Conservation (phyloP, 768 basidiomycete genomes). For the Coprinellus micaceus region DNA sequence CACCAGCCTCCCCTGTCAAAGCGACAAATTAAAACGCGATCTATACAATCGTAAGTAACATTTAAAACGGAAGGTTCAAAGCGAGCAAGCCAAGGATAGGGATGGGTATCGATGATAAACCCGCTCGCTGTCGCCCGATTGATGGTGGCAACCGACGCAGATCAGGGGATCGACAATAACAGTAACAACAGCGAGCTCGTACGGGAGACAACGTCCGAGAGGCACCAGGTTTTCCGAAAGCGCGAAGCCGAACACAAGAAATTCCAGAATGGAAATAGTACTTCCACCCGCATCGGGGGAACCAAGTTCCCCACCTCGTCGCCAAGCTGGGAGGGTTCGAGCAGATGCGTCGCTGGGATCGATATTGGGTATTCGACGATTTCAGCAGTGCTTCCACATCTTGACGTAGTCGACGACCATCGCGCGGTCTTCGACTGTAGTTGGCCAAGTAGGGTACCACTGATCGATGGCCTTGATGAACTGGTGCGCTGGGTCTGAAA, state of each 20-base stretch:
- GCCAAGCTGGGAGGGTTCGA: neutral
- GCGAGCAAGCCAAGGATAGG: too few species aligned
- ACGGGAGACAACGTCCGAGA: neutral
- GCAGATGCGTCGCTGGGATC: neutral
- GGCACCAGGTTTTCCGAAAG: too few species aligned
- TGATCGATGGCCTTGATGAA: conserved; percentile 53
- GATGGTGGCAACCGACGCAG: too few species aligned
- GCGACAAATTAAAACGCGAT: too few species aligned
- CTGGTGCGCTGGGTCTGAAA: conserved; percentile 56
- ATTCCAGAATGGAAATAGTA: conserved; percentile 4
- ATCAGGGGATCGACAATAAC: too few species aligned
- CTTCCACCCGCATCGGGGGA: too few species aligned
- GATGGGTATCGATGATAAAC: too few species aligned
- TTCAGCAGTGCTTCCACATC: conserved; percentile 54
- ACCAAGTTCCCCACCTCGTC: too few species aligned
- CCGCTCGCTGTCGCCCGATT: too few species aligned
- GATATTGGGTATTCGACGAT: neutral
- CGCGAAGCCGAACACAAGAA: neutral
- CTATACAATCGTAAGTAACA: too few species aligned
- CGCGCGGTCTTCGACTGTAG: conserved; percentile 54
- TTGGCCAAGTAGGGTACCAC: conserved; percentile 79
- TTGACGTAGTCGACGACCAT: conserved; percentile 68
- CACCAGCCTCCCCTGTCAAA: too few species aligned
- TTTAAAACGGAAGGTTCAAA: too few species aligned
- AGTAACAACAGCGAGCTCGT: neutral